These are phyloP conservation scores for Colletotrichum eleusines DNA, from an alignment of 2,329 filamentous ascomycete genomes.

Conservation along the genomic window DNA sequence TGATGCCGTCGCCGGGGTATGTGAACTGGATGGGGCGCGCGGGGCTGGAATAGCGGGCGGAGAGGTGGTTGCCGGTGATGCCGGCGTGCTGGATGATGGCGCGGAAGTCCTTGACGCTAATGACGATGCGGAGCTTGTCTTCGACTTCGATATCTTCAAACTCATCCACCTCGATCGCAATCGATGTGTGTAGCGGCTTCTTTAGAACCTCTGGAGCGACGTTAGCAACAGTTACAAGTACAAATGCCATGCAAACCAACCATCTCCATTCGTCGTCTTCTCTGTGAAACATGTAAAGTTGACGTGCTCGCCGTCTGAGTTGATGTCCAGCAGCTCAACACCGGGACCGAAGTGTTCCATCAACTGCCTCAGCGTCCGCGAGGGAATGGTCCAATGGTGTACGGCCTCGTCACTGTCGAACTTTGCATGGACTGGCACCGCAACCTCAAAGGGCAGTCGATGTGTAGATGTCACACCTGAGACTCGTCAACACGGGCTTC, in stretches of 20 bases:
- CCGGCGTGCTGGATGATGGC: conserved; percentile 83
- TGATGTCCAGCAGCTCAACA: conserved; percentile 84
- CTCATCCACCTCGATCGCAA: conserved; percentile 80
- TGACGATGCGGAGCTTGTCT: conserved; percentile 81
- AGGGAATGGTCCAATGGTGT: conserved; percentile 80
- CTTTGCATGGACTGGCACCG: conserved; percentile 80
- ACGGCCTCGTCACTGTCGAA: conserved; percentile 75
- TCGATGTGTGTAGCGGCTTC: conserved; percentile 84
- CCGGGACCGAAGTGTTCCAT: conserved; percentile 85
- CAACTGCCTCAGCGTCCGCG: conserved; percentile 77
- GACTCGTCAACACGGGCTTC: conserved; percentile 18
- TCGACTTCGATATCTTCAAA: conserved; percentile 82
- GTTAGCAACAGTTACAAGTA: conserved; percentile 37
- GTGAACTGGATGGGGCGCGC: conserved; percentile 78
- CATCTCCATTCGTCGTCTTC: conserved; percentile 75
- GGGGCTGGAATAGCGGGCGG: conserved; percentile 77
- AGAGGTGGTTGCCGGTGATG: conserved; percentile 73
- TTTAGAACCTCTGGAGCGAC: conserved; percentile 74
- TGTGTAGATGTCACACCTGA: conserved; percentile 81
- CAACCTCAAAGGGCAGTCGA: conserved; percentile 79
- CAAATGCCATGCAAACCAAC: conserved; percentile 45
- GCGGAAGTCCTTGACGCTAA: conserved; percentile 86
- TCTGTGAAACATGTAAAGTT: conserved; percentile 87
- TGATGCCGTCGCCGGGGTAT: conserved; percentile 76
- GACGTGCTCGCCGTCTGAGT: conserved; percentile 77